Percentiles rank a stretch among this genome's conserved stretches.
These are phyloP conservation scores for Alternaria panax DNA, from an alignment of 2,329 filamentous ascomycete genomes.

Conservation along the genomic window DNA sequence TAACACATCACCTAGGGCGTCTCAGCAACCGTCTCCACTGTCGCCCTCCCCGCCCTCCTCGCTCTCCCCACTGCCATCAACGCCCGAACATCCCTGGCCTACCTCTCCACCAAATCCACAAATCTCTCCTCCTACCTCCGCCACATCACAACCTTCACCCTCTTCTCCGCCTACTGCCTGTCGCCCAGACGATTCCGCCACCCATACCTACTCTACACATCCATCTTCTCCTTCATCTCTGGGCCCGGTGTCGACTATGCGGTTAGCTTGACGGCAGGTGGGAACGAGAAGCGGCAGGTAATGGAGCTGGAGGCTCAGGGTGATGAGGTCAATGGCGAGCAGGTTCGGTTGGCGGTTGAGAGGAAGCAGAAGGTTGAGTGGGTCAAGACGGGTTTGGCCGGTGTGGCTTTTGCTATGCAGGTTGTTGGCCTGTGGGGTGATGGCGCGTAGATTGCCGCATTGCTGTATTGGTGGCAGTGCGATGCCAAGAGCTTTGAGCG, in stretches of 20 bases:
- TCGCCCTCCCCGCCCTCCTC: constrained; percentile 82
- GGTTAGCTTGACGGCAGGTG: constrained; percentile 32
- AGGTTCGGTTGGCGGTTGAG: constrained; percentile 57
- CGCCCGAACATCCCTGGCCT: constrained; percentile 66
- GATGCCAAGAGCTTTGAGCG: too few relatives aligned
- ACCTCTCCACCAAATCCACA: constrained; percentile 67
- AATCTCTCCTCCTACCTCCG: constrained; percentile 66
- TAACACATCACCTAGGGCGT: constrained; percentile 69
- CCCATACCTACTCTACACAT: constrained; percentile 89
- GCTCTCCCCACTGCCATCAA: constrained; percentile 78
- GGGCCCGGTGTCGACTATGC: constrained; percentile 52
- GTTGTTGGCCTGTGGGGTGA: constrained; percentile 61
- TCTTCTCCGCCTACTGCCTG: constrained; percentile 78
- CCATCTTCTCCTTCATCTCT: constrained; percentile 66
- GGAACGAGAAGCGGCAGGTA: constrained; percentile 31
- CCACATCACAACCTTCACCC: constrained; percentile 71
- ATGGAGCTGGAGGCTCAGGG: constrained; percentile 45
- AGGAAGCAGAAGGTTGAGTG: constrained; percentile 53
- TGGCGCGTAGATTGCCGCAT: constrained; percentile 32
- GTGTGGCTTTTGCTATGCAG: constrained; percentile 56
- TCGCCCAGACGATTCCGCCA: constrained; percentile 79
- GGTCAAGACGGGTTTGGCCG: constrained; percentile 52
- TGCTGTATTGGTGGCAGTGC: background rate
- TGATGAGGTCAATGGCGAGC: constrained; percentile 59
- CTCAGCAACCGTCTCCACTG: constrained; percentile 80